phyloP scores from a whole-genome alignment of 139 green algal genomes.

The Chlorella ohadii region DNA sequence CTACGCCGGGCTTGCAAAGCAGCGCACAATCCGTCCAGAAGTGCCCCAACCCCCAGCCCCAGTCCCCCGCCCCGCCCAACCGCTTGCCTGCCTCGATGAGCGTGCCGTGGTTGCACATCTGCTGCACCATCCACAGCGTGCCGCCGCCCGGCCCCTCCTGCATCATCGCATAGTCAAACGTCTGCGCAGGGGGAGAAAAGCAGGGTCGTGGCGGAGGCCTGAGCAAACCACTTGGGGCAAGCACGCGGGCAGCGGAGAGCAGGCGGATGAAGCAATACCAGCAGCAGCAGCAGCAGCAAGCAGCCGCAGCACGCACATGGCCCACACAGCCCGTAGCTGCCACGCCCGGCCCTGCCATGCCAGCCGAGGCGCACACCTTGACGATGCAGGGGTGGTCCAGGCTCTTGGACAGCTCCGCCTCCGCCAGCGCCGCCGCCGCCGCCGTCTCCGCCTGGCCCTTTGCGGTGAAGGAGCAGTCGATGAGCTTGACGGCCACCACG shows the following conservation, averaged over 20 bases:
- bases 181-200: not conserved
- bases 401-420: conserved; percentile 22
- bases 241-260: too few species aligned
- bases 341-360: too few species aligned
- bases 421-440: not conserved
- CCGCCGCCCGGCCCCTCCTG: not conserved
- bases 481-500: conserved; percentile 34
- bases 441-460: not conserved
- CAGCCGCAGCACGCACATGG: not conserved
- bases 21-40: too few species aligned
- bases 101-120: conserved; percentile 38
- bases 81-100: conserved; percentile 29
- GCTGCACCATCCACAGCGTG: conserved; percentile 41
- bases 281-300: too few species aligned
- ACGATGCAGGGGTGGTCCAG: conserved; percentile 35
- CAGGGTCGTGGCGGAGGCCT: not conserved
- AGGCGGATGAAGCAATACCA: too few species aligned
- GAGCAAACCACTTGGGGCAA: not conserved
- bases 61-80: not conserved
- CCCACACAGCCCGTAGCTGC: too few species aligned
- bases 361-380: too few species aligned
- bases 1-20: too few species aligned
- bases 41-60: not conserved
- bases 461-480: not conserved
- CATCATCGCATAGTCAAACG: conserved; percentile 12